Conservation (phyloP, 1,284 basidiomycete genomes). For the Malassezia yamatoensis region DNA sequence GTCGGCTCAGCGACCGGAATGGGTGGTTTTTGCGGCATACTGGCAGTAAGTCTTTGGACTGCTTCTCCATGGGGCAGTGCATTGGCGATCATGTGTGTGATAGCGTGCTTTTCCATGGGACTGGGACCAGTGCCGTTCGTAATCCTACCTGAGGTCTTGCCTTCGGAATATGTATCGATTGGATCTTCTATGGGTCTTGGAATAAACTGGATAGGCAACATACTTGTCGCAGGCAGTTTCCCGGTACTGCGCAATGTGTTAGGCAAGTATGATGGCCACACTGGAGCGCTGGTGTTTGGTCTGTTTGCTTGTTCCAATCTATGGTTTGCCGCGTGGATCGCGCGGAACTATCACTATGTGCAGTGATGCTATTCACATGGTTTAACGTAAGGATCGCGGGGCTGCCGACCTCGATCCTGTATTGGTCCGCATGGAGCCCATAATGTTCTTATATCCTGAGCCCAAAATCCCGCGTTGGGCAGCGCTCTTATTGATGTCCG, state of each 20-base stretch:
- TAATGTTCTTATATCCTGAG: constrained; percentile 7
- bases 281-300: constrained; percentile 35
- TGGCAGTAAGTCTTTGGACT: constrained; percentile 51
- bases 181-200: constrained; percentile 72
- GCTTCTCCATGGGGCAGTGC: constrained; percentile 54
- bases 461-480: constrained; percentile 6
- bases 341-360: neutral
- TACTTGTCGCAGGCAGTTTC: constrained; percentile 69
- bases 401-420: neutral
- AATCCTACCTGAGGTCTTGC: constrained; percentile 82
- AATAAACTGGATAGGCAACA: constrained; percentile 76
- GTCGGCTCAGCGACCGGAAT: constrained; percentile 54
- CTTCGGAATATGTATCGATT: constrained; percentile 67
- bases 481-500: constrained; percentile 21
- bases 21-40: constrained; percentile 58
- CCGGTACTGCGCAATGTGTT: constrained; percentile 68
- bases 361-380: neutral
- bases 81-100: constrained; percentile 67
- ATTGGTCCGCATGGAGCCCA: neutral
- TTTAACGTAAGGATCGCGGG: constrained; percentile 13
- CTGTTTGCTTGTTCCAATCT: constrained; percentile 20
- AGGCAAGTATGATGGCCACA: constrained; percentile 36
- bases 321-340: neutral
- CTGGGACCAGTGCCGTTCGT: constrained; percentile 86
- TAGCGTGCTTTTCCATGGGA: constrained; percentile 79